Evolutionary conservation across 2,329 filamentous ascomycete genomes (phyloP).

Genomic region (Mollisia scopiformis): DNA sequence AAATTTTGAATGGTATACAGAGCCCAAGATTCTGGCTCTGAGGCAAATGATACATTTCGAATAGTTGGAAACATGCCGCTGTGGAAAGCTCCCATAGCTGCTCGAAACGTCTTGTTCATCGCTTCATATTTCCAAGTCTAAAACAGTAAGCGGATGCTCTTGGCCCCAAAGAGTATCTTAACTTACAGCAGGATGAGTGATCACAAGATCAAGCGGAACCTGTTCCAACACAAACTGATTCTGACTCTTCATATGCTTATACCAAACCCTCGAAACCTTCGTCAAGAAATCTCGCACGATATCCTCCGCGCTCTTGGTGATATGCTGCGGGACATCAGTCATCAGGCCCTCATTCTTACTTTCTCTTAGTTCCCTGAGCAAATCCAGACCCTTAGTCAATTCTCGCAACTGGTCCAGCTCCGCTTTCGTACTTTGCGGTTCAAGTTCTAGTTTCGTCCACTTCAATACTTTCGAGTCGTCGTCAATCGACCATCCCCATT

Average conservation of each 20-base stretch:
- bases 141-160: background rate
- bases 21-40: slow-evolving; percentile 12
- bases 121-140: slow-evolving; percentile 12
- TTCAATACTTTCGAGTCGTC: slow-evolving; percentile 2
- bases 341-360: background rate
- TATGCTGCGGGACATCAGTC: slow-evolving; percentile 3
- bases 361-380: background rate
- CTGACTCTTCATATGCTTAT: background rate
- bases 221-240: background rate
- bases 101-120: slow-evolving; percentile 3
- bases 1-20: slow-evolving; percentile 6
- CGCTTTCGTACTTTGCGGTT: background rate
- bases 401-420: slow-evolving; percentile 1
- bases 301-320: slow-evolving; percentile 6
- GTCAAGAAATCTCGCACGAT: slow-evolving; percentile 7
- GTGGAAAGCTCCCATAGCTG: slow-evolving; percentile 4
- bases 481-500: slow-evolving; percentile 12
- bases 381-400: slow-evolving; percentile 1
- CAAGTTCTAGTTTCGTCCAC: slow-evolving; percentile 12
- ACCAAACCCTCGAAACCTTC: background rate
- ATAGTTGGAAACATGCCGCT: slow-evolving; percentile 1
- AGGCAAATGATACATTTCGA: slow-evolving; percentile 3
- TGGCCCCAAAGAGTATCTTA: background rate
- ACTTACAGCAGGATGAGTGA: slow-evolving; percentile 13
- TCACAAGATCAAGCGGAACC: slow-evolving; percentile 7